Evolutionary conservation across 345 rosid species (phyloP).

Genomic region (Syzygium aqueum): DNA sequence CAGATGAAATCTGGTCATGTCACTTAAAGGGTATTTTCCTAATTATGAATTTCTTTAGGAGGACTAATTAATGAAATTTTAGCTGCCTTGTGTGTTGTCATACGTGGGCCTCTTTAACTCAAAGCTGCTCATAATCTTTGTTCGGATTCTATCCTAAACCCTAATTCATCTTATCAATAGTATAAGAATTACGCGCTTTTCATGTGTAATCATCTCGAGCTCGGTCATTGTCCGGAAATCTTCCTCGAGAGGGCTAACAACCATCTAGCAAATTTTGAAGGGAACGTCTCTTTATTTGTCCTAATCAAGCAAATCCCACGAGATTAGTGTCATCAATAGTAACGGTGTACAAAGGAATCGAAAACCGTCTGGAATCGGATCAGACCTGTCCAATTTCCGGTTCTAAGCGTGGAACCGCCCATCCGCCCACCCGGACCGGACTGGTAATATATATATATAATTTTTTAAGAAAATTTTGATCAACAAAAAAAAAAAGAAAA

Average conservation of each 20-base stretch:
- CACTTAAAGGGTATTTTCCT: background rate
- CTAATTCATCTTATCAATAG: background rate
- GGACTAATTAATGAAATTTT: background rate
- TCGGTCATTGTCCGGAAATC: background rate
- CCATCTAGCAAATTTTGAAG: background rate
- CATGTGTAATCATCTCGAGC: background rate
- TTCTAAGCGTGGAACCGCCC: too few relatives aligned
- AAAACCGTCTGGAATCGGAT: too few relatives aligned
- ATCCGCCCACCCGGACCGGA: too few relatives aligned
- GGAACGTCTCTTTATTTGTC: background rate
- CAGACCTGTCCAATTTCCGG: too few relatives aligned
- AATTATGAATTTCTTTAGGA: background rate
- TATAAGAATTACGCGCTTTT: fast-evolving
- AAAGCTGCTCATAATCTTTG: background rate
- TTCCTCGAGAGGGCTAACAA: background rate
- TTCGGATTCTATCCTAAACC: background rate
- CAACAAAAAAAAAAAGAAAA: too few relatives aligned
- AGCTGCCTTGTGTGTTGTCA: background rate
- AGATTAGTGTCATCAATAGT: background rate
- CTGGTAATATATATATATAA: too few relatives aligned
- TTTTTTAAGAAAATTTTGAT: too few relatives aligned
- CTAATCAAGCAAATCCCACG: background rate
- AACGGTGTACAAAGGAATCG: too few relatives aligned
- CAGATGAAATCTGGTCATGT: background rate
- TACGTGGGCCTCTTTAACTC: background rate